These are phyloP conservation scores for Chiua sp. DNA, from an alignment of 1,284 basidiomycete species.

Conservation along the genomic window DNA sequence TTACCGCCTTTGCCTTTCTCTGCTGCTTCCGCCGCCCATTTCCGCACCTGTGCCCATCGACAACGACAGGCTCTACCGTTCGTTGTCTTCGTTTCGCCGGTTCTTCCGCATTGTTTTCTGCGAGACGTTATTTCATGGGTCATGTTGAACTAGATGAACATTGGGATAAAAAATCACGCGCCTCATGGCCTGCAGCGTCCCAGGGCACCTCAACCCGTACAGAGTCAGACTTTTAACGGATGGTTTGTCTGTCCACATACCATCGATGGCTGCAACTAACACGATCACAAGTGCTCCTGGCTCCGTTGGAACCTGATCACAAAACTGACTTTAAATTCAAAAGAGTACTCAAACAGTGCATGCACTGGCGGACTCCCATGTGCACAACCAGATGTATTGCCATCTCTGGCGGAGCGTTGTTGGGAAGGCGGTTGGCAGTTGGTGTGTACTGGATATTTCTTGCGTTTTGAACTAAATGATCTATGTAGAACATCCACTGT, in stretches of 20 bases:
- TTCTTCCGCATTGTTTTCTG: slow-evolving; percentile 81
- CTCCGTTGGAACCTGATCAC: slow-evolving; percentile 71
- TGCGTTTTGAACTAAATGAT: not conserved
- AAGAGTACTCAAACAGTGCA: slow-evolving; percentile 76
- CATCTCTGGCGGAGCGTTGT: slow-evolving; percentile 62
- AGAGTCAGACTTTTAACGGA: slow-evolving; percentile 87
- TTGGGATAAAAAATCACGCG: slow-evolving; percentile 70
- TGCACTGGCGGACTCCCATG: slow-evolving; percentile 74
- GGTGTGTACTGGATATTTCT: slow-evolving; percentile 42
- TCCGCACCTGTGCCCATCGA: slow-evolving; percentile 79
- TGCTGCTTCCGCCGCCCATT: slow-evolving; percentile 75
- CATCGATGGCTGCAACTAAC: slow-evolving; percentile 9
- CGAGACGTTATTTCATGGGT: slow-evolving; percentile 83
- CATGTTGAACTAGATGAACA: slow-evolving; percentile 60
- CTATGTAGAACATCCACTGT: slow-evolving; percentile 81
- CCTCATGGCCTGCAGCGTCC: slow-evolving; percentile 64
- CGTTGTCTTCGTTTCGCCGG: slow-evolving; percentile 68
- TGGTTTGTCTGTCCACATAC: slow-evolving; percentile 44
- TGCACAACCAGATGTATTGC: slow-evolving; percentile 56
- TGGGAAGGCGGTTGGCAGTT: slow-evolving; percentile 75
- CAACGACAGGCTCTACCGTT: slow-evolving; percentile 64
- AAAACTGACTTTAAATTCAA: slow-evolving; percentile 4
- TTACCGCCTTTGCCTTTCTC: slow-evolving; percentile 63
- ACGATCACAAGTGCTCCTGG: slow-evolving; percentile 71
- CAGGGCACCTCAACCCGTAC: slow-evolving; percentile 70